A percentile compares a stretch with the other conserved stretches of the same genome.
phyloP scores from a whole-genome alignment of 2,329 filamentous ascomycete genomes.

The Ceratocystiopsis minuta region DNA sequence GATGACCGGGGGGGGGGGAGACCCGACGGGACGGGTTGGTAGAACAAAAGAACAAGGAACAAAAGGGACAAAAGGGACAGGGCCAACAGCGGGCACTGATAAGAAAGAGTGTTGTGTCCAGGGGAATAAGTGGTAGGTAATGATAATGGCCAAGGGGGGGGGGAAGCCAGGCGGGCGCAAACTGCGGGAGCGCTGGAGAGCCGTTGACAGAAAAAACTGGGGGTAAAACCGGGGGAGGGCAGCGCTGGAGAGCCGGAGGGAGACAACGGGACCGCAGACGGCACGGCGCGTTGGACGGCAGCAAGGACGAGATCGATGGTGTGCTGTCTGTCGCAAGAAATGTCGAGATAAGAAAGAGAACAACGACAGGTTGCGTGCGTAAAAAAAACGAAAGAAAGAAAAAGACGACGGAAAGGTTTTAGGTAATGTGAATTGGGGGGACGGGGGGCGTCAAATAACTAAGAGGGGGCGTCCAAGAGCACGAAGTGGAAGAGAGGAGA shows the following conservation, averaged over 20 bases:
- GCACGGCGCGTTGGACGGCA: not conserved
- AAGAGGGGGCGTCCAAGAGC: constrained; percentile 4
- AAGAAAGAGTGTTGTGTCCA: constrained; percentile 1
- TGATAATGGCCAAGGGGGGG: constrained; percentile 1
- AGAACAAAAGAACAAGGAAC: not conserved
- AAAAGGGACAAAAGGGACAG: not conserved
- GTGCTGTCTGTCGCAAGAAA: constrained; percentile 3
- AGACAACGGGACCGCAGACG: not conserved
- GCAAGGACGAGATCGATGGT: constrained; percentile 4
- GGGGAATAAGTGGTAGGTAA: constrained; percentile 5
- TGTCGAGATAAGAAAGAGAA: constrained; percentile 18
- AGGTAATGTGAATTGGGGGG: constrained; percentile 27
- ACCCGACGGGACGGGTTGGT: no score
- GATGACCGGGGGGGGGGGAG: no score
- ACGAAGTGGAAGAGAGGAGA: no score
- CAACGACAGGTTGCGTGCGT: constrained; percentile 22
- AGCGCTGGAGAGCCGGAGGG: not conserved
- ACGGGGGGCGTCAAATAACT: constrained; percentile 10
- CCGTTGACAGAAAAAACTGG: no score
- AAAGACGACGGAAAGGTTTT: constrained; percentile 23
- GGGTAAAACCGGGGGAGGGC: not conserved
- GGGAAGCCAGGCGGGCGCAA: no score
- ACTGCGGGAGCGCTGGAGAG: no score
- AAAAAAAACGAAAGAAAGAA: constrained; percentile 16
- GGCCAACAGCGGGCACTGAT: not conserved